phyloP scores from a whole-genome alignment of 1,139 yeast genomes.

The Blastobotrys petasosporus region DNA sequence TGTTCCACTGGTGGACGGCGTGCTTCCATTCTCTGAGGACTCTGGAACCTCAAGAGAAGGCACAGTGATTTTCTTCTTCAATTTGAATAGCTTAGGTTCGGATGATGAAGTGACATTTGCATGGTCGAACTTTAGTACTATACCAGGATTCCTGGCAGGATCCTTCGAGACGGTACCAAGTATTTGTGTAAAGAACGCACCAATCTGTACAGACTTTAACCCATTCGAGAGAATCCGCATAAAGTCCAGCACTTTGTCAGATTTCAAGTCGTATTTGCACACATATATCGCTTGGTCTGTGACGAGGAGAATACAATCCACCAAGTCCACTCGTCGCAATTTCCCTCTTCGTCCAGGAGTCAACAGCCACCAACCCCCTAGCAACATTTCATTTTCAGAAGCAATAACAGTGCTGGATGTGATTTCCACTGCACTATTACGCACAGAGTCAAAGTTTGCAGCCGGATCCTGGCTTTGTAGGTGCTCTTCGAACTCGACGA shows the following conservation, averaged over 20 bases:
- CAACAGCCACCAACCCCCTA: slow-evolving; percentile 25
- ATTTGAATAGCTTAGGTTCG: background rate
- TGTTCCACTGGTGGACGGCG: background rate
- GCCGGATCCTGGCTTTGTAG: slow-evolving; percentile 34
- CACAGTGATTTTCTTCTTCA: background rate
- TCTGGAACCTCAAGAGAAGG: background rate
- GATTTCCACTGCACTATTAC: slow-evolving; percentile 24
- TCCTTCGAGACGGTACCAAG: slow-evolving; percentile 28
- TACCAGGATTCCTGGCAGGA: slow-evolving; percentile 20
- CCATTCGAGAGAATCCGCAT: slow-evolving; percentile 16
- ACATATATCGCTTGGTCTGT: slow-evolving; percentile 21
- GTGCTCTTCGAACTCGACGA: slow-evolving; percentile 37
- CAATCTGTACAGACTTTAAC: slow-evolving; percentile 18
- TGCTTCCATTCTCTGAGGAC: background rate
- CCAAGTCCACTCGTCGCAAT: slow-evolving; percentile 18
- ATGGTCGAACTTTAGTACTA: slow-evolving; percentile 24
- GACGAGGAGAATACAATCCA: slow-evolving; percentile 21
- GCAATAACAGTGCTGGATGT: slow-evolving; percentile 18
- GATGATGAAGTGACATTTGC: background rate
- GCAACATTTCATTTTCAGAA: slow-evolving; percentile 17
- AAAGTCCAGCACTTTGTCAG: slow-evolving; percentile 22
- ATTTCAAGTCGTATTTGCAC: slow-evolving; percentile 22
- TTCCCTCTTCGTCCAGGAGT: slow-evolving; percentile 15
- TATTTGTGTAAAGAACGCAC: slow-evolving; percentile 21
- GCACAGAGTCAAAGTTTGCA: slow-evolving; percentile 23